These are phyloP conservation scores for Lasiosphaeria hispida DNA, from an alignment of 495 filamentous ascomycete species.

Conservation along the genomic window DNA sequence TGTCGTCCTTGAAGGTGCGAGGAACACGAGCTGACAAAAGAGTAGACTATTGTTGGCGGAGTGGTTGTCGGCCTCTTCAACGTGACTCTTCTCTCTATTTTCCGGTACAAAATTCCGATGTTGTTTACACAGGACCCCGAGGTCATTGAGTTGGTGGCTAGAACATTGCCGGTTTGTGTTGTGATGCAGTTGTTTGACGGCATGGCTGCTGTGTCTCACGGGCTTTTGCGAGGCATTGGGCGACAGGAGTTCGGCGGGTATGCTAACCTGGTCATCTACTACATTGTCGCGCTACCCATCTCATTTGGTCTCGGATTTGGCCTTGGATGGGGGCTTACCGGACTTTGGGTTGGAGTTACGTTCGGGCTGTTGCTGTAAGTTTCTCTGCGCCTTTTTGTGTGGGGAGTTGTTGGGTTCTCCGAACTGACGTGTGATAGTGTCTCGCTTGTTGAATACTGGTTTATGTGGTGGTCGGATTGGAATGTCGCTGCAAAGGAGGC, in stretches of 20 bases:
- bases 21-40: slow-evolving; percentile 10
- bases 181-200: slow-evolving; percentile 88
- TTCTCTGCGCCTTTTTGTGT: background rate
- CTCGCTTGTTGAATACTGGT: slow-evolving; percentile 61
- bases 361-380: slow-evolving; percentile 60
- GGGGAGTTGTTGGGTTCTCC: too few relatives aligned
- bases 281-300: slow-evolving; percentile 78
- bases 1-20: too few relatives aligned
- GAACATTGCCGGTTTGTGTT: slow-evolving; percentile 72
- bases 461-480: slow-evolving; percentile 67
- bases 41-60: slow-evolving; percentile 57
- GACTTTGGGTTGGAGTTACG: slow-evolving; percentile 81
- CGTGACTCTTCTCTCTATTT: slow-evolving; percentile 58
- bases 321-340: slow-evolving; percentile 66
- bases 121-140: slow-evolving; percentile 80
- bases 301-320: slow-evolving; percentile 74
- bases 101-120: slow-evolving; percentile 66
- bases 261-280: slow-evolving; percentile 81
- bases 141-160: slow-evolving; percentile 71
- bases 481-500: slow-evolving; percentile 73
- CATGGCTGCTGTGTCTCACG: slow-evolving; percentile 73
- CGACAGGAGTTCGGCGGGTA: slow-evolving; percentile 87
- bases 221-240: slow-evolving; percentile 78
- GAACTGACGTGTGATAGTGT: slow-evolving; percentile 44
- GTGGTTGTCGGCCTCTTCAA: slow-evolving; percentile 74